A percentile compares a stretch with the other conserved stretches of the same genome.
phyloP scores from a whole-genome alignment of 306 rosid species.

The Pyrus bretschneideri region DNA sequence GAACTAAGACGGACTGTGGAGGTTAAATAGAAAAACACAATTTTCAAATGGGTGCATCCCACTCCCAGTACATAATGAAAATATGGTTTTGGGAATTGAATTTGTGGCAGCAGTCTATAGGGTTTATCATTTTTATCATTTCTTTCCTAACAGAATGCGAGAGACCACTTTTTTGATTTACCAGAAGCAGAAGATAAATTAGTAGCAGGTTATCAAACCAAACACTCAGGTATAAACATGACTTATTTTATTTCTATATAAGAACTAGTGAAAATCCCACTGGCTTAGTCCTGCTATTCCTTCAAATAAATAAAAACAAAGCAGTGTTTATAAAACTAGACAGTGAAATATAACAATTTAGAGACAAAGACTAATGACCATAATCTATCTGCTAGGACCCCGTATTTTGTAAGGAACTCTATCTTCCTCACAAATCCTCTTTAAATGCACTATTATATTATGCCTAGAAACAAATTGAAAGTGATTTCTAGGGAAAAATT shows the following conservation, averaged over 20 bases:
- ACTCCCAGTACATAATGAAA: background rate
- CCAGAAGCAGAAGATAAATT: background rate
- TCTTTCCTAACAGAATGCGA: background rate
- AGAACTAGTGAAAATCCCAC: background rate
- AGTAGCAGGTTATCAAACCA: background rate
- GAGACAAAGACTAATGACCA: background rate
- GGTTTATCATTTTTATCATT: no score
- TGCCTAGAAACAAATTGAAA: background rate
- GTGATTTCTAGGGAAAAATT: background rate
- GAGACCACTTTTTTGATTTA: no score
- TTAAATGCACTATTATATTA: background rate
- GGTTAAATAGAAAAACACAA: no score
- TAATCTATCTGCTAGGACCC: background rate
- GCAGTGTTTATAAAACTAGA: background rate
- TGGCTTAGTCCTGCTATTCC: background rate
- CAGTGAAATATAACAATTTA: background rate
- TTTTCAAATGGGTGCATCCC: background rate
- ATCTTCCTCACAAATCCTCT: background rate
- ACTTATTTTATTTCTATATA: background rate
- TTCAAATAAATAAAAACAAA: background rate
- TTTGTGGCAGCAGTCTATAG: background rate
- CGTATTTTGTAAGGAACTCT: background rate
- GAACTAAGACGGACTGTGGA: no score
- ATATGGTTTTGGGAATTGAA: background rate
- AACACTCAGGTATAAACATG: background rate